Evolutionary conservation across 768 basidiomycete genomes (phyloP), one percentile per base, ranked within the genome.

Genomic region (Suillus subluteus): DNA sequence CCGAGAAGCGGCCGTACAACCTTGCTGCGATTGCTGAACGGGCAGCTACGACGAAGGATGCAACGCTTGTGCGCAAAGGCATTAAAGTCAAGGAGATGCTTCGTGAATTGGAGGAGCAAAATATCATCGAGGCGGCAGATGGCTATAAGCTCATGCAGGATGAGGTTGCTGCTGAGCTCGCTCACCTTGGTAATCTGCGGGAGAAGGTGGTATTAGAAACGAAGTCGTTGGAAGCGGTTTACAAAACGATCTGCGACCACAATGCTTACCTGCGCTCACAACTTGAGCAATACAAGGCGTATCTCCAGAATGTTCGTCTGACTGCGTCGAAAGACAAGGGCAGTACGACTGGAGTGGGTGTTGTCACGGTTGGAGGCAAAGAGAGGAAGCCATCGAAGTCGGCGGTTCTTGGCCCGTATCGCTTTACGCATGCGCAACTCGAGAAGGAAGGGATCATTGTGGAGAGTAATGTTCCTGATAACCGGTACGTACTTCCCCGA

Each of bases 31-130:
- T 99, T 67, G 97, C 97, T 12, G 98, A 99, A 78, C 85, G 91
- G 30, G 97, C 98, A 6, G 98, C 98, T 21, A 98, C 98, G 30
- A 96, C 96, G 59, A 99, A 98, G 79, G 98, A 99, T 75, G 94
- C 95, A 38, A 91, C 91, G 32, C 88, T 99, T 37, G 98, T 99
- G 38, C 88, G 97, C 48, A 95, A 91, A 75, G 98, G 98, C 41
- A 98, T 99, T 88, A 99, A 99, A 76, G 97, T 99, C 73, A 98
- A 99, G 83, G 96, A 98, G 82, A 97, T 99, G 93, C 83, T 99
- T 40, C 88, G 96, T 62, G 98, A 99, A 78, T 83, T 99, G 56
- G 97, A 98, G 77, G 93, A 96, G 74, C 85, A 89, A 62, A 91
- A 91, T 73, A 85, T 98, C 62, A 88, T 98, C 44, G 96, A 98